Conservation (phyloP, 257 asterid species). For the Buddleja alternifolia region DNA sequence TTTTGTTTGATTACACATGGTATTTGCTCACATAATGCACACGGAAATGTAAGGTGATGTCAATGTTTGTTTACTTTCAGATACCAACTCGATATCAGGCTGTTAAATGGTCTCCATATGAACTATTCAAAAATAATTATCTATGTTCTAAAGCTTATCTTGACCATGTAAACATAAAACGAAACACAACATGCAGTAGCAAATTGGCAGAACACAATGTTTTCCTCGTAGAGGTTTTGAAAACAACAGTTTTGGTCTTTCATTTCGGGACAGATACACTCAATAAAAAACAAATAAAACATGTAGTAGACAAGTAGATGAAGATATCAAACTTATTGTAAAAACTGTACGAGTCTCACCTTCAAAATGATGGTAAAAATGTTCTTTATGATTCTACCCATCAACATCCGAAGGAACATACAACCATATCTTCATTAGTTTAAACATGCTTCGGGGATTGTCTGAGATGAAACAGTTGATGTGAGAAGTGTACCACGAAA, state of each 20-base stretch:
- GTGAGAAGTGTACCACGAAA: conserved; percentile 96
- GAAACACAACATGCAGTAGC: not conserved
- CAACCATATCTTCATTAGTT: conserved; percentile 40
- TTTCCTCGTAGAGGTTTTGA: not conserved
- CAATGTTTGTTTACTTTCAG: too few relatives aligned
- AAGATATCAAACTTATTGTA: too few relatives aligned
- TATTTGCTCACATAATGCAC: too few relatives aligned
- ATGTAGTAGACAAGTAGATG: not conserved
- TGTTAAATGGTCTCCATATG: too few relatives aligned
- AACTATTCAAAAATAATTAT: too few relatives aligned
- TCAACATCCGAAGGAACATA: conserved; percentile 29
- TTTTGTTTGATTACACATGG: too few relatives aligned
- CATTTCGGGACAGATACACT: not conserved
- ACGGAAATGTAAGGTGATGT: too few relatives aligned
- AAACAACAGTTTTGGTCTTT: not conserved
- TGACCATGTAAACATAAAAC: not conserved
- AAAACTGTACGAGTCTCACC: conserved; percentile 32
- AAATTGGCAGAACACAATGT: not conserved
- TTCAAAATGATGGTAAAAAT: conserved; percentile 29
- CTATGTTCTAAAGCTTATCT: too few relatives aligned
- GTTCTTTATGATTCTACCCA: conserved; percentile 18
- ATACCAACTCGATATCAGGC: too few relatives aligned
- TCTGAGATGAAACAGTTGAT: conserved; percentile 68
- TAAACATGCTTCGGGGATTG: conserved; percentile 65
- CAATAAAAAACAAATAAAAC: conserved; percentile 15